Conservation (phyloP, 441 rosid species). For the Gossypium trilobum region DNA sequence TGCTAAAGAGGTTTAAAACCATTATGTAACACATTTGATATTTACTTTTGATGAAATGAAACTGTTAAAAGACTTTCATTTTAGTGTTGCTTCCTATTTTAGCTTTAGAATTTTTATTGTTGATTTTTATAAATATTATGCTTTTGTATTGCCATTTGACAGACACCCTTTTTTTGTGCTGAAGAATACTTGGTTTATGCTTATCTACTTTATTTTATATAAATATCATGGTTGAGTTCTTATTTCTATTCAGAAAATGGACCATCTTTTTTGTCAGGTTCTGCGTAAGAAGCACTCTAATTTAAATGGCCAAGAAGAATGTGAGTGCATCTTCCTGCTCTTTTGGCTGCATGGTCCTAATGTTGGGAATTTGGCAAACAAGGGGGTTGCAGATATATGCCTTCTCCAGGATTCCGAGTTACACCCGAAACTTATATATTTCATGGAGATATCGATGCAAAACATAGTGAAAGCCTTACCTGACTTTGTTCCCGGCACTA, state of each 20-base stretch:
- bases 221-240: neutral
- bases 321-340: constrained; percentile 34
- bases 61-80: neutral
- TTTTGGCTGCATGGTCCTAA: constrained; percentile 41
- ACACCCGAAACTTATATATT: constrained; percentile 22
- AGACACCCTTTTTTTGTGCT: neutral
- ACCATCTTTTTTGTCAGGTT: constrained; percentile 21
- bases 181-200: neutral
- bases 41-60: neutral
- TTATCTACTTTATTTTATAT: neutral
- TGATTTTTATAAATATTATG: neutral
- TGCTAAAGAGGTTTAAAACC: neutral
- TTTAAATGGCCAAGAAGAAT: constrained; percentile 30
- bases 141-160: neutral
- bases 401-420: constrained; percentile 12
- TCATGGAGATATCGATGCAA: constrained; percentile 18
- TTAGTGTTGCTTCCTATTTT: neutral
- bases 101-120: neutral
- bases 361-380: constrained; percentile 14
- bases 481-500: neutral
- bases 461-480: constrained; percentile 6
- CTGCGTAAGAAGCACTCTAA: constrained; percentile 22
- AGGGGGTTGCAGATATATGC: constrained; percentile 35
- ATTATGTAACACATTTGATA: neutral
- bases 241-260: neutral